Percentiles rank a stretch among this genome's conserved stretches.
Conservation (phyloP, 805 yeast genomes). For the Osmozyma mogii region DNA sequence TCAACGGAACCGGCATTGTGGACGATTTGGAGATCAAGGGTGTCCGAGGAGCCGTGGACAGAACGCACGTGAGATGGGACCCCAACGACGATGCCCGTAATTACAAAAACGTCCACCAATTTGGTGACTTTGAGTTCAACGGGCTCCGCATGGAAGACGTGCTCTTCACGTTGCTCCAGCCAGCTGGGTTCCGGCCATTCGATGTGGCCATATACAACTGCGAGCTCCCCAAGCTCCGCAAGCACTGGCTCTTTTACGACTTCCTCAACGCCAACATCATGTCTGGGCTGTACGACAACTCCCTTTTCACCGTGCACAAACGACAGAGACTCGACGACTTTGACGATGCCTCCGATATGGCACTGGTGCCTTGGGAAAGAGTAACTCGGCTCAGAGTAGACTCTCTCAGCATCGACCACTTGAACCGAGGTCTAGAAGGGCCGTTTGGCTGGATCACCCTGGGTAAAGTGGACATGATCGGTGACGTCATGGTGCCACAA, state of each 20-base stretch:
- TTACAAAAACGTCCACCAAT: conserved; percentile 61
- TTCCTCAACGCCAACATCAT: conserved; percentile 74
- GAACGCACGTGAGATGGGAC: conserved; percentile 81
- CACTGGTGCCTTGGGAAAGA: conserved; percentile 40
- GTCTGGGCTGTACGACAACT: conserved; percentile 89
- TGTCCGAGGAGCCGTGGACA: conserved; percentile 84
- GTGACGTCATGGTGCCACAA: conserved; percentile 79
- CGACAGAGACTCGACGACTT: conserved; percentile 53
- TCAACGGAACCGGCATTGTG: conserved; percentile 81
- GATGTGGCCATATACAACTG: conserved; percentile 83
- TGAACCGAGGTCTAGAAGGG: conserved; percentile 84
- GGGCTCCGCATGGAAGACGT: conserved; percentile 79
- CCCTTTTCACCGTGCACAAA: conserved; percentile 85
- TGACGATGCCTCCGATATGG: conserved; percentile 8
- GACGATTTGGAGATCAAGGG: conserved; percentile 73
- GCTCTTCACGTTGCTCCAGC: conserved; percentile 74
- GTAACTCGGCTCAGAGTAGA: conserved; percentile 80
- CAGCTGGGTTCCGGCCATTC: conserved; percentile 73
- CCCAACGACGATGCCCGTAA: conserved; percentile 77
- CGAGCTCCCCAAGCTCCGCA: conserved; percentile 69
- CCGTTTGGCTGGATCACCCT: conserved; percentile 96
- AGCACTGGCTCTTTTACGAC: conserved; percentile 92
- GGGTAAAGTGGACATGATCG: conserved; percentile 90
- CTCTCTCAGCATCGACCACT: conserved; percentile 76
- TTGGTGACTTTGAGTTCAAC: conserved; percentile 92